Evolutionary conservation across 2,329 filamentous ascomycete genomes (phyloP), one percentile per base, ranked within the genome.

Genomic region (Aspergillus sergii): DNA sequence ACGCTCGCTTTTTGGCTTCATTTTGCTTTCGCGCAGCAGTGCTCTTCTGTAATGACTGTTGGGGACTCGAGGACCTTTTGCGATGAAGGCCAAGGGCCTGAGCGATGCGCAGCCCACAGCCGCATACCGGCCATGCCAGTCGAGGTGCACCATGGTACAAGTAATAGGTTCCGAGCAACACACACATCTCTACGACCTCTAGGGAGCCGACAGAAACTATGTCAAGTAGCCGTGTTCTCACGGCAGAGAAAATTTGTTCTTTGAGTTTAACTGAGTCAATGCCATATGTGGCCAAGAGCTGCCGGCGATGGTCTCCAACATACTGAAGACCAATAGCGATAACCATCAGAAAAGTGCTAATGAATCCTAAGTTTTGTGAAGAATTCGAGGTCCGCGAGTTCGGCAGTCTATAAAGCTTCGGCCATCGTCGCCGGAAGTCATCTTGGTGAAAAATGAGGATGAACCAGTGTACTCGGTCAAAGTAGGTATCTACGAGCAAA

Each of bases 391-490:
- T 1, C 4, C 19, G 30, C 3, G 39, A 5, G 3, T 3, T 12
- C 5, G 21, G 41, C 7, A 7, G 41, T 14, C 54, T 30, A 46
- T 70, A 71, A 5, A 73, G 9, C 7, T 62, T 11, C 41, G 67
- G 65, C 68, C 69, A 71, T 16, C 58, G 59, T 19, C 55, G 61
- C 3, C 69, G 60, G 34, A 79, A 80, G 3, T 74, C 69, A 19
- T 69, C 65, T 60, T 79, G 75, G 36, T 78, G 73, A 46, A 79
- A 79, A 7, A 79, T 66, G 4, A 79, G 64, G 61, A 75, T 76
- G 60, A 79, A 80, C 78, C 78, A 80, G 45, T 80, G 78, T 0
- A 75, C 69, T n/a, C 72, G 70, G 57, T 79, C 74, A 64, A 80
- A 80, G 55, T 79, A 79, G 34, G 70, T 79, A 45, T 78, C 72